Base-by-base conservation (phyloP, 164 flowering plant species). In the Echeveria elegans region DNA sequence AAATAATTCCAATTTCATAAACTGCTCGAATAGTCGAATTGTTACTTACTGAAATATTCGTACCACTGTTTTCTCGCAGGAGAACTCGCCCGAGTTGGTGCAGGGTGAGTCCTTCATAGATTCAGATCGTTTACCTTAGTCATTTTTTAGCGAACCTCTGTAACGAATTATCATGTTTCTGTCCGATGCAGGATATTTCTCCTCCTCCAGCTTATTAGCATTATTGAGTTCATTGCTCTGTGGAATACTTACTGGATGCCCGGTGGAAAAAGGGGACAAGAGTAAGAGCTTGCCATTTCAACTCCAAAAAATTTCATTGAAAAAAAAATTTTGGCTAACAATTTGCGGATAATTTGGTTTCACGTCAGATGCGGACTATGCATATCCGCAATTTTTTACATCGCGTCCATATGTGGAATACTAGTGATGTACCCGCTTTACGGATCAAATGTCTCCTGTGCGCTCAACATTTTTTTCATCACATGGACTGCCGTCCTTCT, bases 231-330 rank as follows among this genome's bases (percentile, higher is more conserved):
- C 65, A 92, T 90, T 60, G 76, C 80, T 18, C 88, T 95, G 98
- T 86, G 88, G 93, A 88, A 88, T 69, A 81, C 82, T 68, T 88
- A 86, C 68, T 92, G 95, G 88, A 85, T 82, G 93, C 85, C 95
- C 14, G 84, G 88, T 59, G 75, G 72, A 36, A 74, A 78, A 72
- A 60, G 68, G 24, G 79, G 78, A 67, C 77, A 72, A 70, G 83
- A 91, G 96, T 85, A 65, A 12, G 43, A 34, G 41, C 36, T 61
- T 8, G 38, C 37, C 23, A 24, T 58, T 43, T 38, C 12, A 38
- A 38, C 41, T 38, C 12, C 41, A 1, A 8, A 31, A 30, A 14
- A 2, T n/a, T 61, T 61, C 12, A 21, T 7, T 4, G 1, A 41
- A 2, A 15, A 52, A 52, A 52, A 52, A 5, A 52, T 3, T n/a